These are phyloP conservation scores for Golubevia pallescens DNA, from an alignment of 1,284 basidiomycete genomes.

Conservation along the genomic window DNA sequence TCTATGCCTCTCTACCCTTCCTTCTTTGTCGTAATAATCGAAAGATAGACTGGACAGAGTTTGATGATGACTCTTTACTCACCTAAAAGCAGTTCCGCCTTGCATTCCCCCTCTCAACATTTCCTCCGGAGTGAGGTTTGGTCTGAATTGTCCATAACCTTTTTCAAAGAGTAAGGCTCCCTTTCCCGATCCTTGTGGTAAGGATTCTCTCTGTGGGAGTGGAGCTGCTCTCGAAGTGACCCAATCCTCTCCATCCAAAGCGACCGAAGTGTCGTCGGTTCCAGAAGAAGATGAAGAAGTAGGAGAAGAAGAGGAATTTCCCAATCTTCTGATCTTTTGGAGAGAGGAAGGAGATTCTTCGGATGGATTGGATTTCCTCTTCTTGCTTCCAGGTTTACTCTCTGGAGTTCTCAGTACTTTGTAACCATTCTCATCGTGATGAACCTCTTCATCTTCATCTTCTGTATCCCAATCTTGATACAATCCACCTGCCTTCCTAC, in stretches of 20 bases:
- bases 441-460: neutral
- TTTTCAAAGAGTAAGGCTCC: constrained; percentile 66
- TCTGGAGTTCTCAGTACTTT: neutral
- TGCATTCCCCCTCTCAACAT: constrained; percentile 67
- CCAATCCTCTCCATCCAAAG: neutral
- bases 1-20: no score
- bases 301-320: neutral
- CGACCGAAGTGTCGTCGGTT: neutral
- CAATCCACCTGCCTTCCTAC: neutral
- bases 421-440: neutral
- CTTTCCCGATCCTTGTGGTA: constrained; percentile 44
- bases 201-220: constrained; percentile 6
- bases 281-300: neutral
- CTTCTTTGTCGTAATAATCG: no score
- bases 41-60: no score
- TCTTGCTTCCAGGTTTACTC: neutral
- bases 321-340: neutral
- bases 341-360: neutral
- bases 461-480: neutral
- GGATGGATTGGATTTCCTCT: neutral
- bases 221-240: neutral
- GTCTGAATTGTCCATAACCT: constrained; percentile 63
- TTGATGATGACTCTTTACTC: no score
- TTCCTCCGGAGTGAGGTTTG: constrained; percentile 67
- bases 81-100: constrained; percentile 66